Conservation (phyloP, 768 basidiomycete genomes). For the Piloderma croceum region DNA sequence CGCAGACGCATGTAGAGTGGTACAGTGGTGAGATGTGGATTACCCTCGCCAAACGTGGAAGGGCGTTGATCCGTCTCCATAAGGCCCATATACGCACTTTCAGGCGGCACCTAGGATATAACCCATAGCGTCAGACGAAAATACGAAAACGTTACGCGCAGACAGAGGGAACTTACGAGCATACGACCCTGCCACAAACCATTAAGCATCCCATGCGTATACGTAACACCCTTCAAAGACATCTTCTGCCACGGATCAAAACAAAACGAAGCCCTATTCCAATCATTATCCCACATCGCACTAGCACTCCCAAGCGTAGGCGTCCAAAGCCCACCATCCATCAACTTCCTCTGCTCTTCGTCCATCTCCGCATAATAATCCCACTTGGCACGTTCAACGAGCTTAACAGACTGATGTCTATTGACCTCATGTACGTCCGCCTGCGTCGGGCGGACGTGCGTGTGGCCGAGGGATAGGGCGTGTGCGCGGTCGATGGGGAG, state of each 20-base stretch:
- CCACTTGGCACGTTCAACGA: conserved; percentile 5
- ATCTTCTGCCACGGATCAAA: conserved; percentile 27
- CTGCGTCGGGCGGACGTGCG: conserved; percentile 38
- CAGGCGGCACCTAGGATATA: conserved; percentile 27
- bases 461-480: conserved; percentile 20
- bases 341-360: conserved; percentile 3
- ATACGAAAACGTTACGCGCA: background rate
- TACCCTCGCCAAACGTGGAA: conserved; percentile 19
- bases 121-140: background rate
- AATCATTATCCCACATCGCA: conserved; percentile 48
- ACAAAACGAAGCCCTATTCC: conserved; percentile 49
- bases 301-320: conserved; percentile 26
- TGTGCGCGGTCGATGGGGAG: conserved; percentile 29
- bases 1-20: conserved; percentile 56
- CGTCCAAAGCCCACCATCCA: conserved; percentile 12
- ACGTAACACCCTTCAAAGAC: conserved; percentile 30
- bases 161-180: conserved; percentile 38
- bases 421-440: conserved; percentile 61
- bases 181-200: conserved; percentile 63
- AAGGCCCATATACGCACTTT: conserved; percentile 24
- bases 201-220: conserved; percentile 45
- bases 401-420: conserved; percentile 31
- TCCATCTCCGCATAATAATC: too few relatives aligned
- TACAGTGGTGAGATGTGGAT: conserved; percentile 33
- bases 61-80: conserved; percentile 19